Conservation (phyloP, 805 yeast genomes). For the Monosporozyma aerobia region DNA sequence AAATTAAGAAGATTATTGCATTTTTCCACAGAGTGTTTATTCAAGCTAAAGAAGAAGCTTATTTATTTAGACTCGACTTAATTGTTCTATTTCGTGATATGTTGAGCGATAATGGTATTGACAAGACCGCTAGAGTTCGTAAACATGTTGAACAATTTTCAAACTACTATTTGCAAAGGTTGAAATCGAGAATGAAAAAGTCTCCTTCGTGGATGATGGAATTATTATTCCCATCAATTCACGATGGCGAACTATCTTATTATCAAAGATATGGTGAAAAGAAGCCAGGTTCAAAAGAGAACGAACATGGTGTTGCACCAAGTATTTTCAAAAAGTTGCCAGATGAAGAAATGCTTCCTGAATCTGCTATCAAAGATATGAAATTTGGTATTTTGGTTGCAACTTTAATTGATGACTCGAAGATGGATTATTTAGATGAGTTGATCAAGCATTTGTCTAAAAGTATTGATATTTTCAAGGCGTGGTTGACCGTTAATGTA, state of each 20-base stretch:
- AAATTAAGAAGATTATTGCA: conserved; percentile 53
- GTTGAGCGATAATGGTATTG: conserved; percentile 43
- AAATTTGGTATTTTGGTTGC: conserved; percentile 28
- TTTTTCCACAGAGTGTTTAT: conserved; percentile 67
- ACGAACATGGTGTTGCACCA: conserved; percentile 14
- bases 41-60: conserved; percentile 47
- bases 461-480: conserved; percentile 10
- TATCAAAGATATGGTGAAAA: conserved; percentile 37
- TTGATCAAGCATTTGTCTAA: conserved; percentile 15
- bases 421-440: conserved; percentile 14
- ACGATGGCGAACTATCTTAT: conserved; percentile 36
- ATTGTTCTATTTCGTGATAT: conserved; percentile 48
- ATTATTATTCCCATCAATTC: conserved; percentile 53
- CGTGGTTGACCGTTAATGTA: conserved; percentile 10
- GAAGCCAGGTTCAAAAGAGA: conserved; percentile 14
- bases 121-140: conserved; percentile 38
- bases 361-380: conserved; percentile 15
- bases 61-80: conserved; percentile 64
- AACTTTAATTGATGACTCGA: conserved; percentile 27
- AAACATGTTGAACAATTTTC: conserved; percentile 58
- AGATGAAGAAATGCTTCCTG: conserved; percentile 18
- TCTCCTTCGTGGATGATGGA: conserved; percentile 54
- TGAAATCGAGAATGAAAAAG: conserved; percentile 38
- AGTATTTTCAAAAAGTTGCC: conserved; percentile 19
- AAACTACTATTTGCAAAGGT: conserved; percentile 52